Evolutionary conservation across 805 yeast genomes (phyloP), one percentile per base, ranked within the genome.

Genomic region (Tetrapisispora fleetii): DNA sequence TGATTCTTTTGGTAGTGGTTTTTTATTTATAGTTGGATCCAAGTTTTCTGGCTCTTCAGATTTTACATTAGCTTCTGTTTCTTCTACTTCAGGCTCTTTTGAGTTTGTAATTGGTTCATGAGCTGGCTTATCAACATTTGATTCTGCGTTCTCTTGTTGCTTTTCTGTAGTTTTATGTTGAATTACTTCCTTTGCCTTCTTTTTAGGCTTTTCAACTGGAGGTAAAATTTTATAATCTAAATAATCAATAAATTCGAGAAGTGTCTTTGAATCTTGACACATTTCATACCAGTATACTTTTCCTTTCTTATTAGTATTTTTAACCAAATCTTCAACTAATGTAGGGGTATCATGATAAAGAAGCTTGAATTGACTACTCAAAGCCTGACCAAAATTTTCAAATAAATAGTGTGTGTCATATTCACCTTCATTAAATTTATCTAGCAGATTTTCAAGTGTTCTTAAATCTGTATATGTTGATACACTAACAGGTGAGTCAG

Each of bases 201-300:
- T 40, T 30, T 47, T 40, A 16, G 37, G 18, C 16, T 37, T 19
- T 48, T 49, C 37, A 9, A 19, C 24, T 17, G 44, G 44, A n/a
- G 48, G 44, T 21, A 37, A 17, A 7, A 47, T 37, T 39, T 58
- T 58, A 46, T 54, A 56, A 24, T 61, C 59, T 40, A 62, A 37
- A 18, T 53, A 51, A 8, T 47, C 53, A 14, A 60, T 50, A 35
- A 62, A 62, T 18, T 52, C 55, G n/a, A 55, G 45, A 21, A 63
- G 47, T 3, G 62, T 50, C 28, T 52, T 49, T 7, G 60, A 44
- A 45, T 63, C 60, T 46, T 53, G 50, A 39, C 63, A 54, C 50
- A 63, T 53, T 43, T 62, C 65, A 48, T 52, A 62, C 67, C 67
- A 63, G 46, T 62, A 60, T n/a, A 45, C 52, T 38, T 56, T 53